These are phyloP conservation scores for Ephemerocybe angulata DNA, from an alignment of 768 basidiomycete genomes.

Conservation along the genomic window DNA sequence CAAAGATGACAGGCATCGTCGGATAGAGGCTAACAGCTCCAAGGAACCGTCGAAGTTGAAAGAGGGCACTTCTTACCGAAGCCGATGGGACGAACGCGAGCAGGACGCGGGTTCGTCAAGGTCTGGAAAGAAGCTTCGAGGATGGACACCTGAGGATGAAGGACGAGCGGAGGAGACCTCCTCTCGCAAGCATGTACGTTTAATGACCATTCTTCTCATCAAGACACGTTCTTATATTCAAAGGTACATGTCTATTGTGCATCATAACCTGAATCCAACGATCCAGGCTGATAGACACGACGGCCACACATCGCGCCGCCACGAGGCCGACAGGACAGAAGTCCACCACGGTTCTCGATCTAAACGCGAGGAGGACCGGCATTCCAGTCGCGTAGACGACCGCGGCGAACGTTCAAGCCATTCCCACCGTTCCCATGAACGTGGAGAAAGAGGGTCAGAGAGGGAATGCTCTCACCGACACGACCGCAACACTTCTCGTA, in stretches of 20 bases:
- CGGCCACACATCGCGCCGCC: not conserved
- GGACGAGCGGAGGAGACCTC: not conserved
- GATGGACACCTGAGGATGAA: not conserved
- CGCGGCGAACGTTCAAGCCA: too few relatives aligned
- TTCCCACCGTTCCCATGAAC: too few relatives aligned
- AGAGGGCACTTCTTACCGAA: not conserved
- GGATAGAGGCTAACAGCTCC: too few relatives aligned
- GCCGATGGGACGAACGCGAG: not conserved
- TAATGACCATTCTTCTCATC: not conserved
- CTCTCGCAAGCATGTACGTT: conserved; percentile 3
- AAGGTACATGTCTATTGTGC: not conserved
- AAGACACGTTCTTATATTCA: not conserved
- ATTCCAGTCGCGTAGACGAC: too few relatives aligned
- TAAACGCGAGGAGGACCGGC: too few relatives aligned
- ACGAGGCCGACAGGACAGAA: too few relatives aligned
- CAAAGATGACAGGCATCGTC: too few relatives aligned
- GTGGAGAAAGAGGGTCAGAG: too few relatives aligned
- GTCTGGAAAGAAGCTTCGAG: not conserved
- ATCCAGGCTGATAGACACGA: too few relatives aligned
- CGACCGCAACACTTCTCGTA: too few relatives aligned
- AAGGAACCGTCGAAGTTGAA: not conserved
- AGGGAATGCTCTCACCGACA: too few relatives aligned
- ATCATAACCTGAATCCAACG: not conserved
- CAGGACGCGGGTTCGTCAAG: not conserved
- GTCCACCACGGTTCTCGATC: too few relatives aligned